These are phyloP conservation scores for Centrapalus pauciflorus DNA, from an alignment of 129 eudicot genomes.

Conservation along the genomic window DNA sequence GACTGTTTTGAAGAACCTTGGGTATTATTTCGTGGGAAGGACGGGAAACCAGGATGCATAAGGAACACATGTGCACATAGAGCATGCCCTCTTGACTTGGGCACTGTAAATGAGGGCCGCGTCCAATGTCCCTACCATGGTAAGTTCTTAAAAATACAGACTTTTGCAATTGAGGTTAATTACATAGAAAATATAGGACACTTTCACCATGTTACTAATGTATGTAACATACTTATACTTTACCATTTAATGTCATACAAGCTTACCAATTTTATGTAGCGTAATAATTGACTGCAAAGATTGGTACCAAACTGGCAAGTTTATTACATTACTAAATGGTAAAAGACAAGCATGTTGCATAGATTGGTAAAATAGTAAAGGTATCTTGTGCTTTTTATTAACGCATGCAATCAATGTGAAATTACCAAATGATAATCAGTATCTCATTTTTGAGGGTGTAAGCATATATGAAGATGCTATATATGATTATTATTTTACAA, in stretches of 20 bases:
- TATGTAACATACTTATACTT: too few species aligned
- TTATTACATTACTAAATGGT: too few species aligned
- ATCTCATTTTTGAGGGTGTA: constrained; percentile 4
- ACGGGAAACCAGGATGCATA: constrained; percentile 95
- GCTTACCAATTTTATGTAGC: too few species aligned
- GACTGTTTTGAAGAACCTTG: constrained; percentile 97
- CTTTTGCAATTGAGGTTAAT: not conserved
- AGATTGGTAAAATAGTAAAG: too few species aligned
- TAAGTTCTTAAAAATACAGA: constrained; percentile 5
- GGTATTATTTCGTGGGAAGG: constrained; percentile 96
- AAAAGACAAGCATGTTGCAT: too few species aligned
- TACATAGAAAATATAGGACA: too few species aligned
- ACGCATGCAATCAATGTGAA: too few species aligned
- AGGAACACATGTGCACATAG: constrained; percentile 96
- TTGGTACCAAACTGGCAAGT: too few species aligned
- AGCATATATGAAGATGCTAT: not conserved
- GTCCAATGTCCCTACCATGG: constrained; percentile 99
- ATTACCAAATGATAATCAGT: not conserved
- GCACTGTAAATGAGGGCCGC: constrained; percentile 89
- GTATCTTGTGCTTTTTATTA: too few species aligned
- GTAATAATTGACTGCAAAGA: too few species aligned
- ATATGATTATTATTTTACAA: not conserved
- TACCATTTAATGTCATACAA: too few species aligned
- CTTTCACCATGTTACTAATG: too few species aligned
- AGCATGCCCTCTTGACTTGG: constrained; percentile 96